Conservation (phyloP, 1,284 basidiomycete species). For the Heliocybe sulcata region DNA sequence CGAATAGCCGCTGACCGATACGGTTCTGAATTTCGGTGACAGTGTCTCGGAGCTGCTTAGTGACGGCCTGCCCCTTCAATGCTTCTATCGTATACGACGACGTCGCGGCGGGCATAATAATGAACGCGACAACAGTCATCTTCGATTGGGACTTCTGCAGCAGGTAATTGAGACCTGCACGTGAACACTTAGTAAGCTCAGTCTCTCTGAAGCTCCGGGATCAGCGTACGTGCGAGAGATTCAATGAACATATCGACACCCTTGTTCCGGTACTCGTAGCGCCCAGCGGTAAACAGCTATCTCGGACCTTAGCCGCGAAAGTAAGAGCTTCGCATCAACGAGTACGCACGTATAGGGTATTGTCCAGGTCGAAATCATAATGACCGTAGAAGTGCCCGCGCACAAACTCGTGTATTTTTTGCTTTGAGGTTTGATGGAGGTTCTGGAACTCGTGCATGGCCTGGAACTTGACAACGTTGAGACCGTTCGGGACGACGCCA, state of each 20-base stretch:
- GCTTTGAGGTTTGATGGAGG: constrained; percentile 85
- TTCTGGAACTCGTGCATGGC: constrained; percentile 98
- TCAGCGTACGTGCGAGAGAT: constrained; percentile 71
- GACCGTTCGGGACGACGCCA: constrained; percentile 95
- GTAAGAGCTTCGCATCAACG: not conserved
- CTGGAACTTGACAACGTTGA: constrained; percentile 96
- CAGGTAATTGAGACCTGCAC: constrained; percentile 72
- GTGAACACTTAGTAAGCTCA: not conserved
- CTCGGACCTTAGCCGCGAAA: not conserved
- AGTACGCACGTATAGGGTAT: constrained; percentile 81
- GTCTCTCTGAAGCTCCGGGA: not conserved
- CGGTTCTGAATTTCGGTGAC: constrained; percentile 93
- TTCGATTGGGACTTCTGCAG: constrained; percentile 78
- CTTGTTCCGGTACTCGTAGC: constrained; percentile 99
- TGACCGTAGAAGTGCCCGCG: constrained; percentile 98
- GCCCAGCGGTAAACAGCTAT: constrained; percentile 94
- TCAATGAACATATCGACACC: constrained; percentile 99
- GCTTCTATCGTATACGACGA: constrained; percentile 98
- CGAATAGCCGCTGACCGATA: constrained; percentile 87
- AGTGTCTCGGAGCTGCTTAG: constrained; percentile 92
- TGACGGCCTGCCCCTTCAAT: constrained; percentile 96
- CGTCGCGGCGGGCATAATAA: constrained; percentile 96
- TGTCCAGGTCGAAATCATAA: constrained; percentile 93
- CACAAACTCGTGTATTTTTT: constrained; percentile 97
- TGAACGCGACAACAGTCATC: constrained; percentile 92